These are phyloP conservation scores for Punctularia strigosozonata DNA, from an alignment of 768 basidiomycete genomes.

Conservation along the genomic window DNA sequence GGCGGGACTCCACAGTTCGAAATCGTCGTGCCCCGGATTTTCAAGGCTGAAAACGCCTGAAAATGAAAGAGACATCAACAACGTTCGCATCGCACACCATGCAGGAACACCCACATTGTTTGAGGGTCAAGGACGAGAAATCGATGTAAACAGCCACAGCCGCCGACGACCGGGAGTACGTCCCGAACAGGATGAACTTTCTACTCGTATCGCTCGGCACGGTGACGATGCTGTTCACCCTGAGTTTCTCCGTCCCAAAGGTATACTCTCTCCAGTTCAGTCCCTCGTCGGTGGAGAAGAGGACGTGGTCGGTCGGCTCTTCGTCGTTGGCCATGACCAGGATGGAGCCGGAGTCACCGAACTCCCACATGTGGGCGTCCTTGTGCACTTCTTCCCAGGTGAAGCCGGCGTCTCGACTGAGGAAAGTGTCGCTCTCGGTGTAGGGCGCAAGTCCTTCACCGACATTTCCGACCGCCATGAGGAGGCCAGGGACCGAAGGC, in stretches of 20 bases:
- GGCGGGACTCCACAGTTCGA: constrained; percentile 94
- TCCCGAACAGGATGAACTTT: constrained; percentile 79
- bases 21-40: constrained; percentile 79
- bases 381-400: constrained; percentile 99
- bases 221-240: constrained; percentile 71
- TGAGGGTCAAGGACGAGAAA: constrained; percentile 66
- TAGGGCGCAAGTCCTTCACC: constrained; percentile 76
- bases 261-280: constrained; percentile 78
- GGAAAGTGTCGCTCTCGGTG: constrained; percentile 86
- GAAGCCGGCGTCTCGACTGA: constrained; percentile 93
- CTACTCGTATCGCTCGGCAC: constrained; percentile 86
- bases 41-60: constrained; percentile 59
- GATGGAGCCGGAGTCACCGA: constrained; percentile 93
- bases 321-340: constrained; percentile 94
- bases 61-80: constrained; percentile 4
- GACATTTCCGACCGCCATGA: constrained; percentile 96
- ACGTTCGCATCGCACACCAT: neutral
- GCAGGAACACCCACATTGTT: constrained; percentile 48
- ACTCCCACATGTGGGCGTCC: constrained; percentile 96
- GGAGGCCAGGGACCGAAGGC: constrained; percentile 81
- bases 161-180: constrained; percentile 30
- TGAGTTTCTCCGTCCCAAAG: constrained; percentile 63
- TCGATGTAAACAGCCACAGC: constrained; percentile 79
- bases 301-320: constrained; percentile 76
- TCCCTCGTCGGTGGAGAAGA: constrained; percentile 89